phyloP scores from a whole-genome alignment of 1,284 basidiomycete genomes.

The Lignosus rhinocerotis region DNA sequence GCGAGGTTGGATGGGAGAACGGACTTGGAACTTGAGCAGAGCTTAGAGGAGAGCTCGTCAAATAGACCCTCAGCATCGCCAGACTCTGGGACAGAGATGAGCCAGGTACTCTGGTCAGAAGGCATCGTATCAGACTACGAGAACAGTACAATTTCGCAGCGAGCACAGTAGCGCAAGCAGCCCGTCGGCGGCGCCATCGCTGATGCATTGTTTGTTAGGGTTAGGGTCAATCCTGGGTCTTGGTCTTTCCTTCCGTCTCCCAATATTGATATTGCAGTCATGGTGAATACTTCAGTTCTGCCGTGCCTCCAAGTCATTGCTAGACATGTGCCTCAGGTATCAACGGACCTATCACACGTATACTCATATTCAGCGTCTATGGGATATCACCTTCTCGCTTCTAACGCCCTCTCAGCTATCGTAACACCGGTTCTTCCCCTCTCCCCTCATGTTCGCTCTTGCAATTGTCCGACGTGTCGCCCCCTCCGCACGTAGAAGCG shows the following conservation, averaged over 20 bases:
- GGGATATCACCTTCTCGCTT: background rate
- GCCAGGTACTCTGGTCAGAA: conserved; percentile 85
- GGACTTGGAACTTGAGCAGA: conserved; percentile 58
- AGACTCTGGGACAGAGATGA: conserved; percentile 73
- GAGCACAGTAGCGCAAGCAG: conserved; percentile 10
- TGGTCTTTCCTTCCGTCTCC: background rate
- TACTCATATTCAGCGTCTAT: too few species aligned
- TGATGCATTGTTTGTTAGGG: conserved; percentile 13
- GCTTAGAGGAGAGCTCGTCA: conserved; percentile 47
- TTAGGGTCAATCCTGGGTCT: conserved; percentile 11
- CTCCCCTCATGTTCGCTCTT: conserved; percentile 13
- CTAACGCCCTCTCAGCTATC: background rate
- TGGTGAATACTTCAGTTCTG: too few species aligned
- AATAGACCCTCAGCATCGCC: conserved; percentile 71
- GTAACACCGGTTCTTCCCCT: background rate
- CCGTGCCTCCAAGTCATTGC: too few species aligned
- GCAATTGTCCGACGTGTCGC: conserved; percentile 14
- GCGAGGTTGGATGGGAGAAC: conserved; percentile 48
- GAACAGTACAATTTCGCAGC: conserved; percentile 1
- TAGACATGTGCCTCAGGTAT: too few species aligned
- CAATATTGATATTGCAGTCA: too few species aligned
- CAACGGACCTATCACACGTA: too few species aligned
- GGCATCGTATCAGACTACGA: conserved; percentile 52
- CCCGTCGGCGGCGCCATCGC: too few species aligned
- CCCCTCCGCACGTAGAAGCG: conserved; percentile 1